A percentile compares a stretch with the other conserved stretches of the same genome.
phyloP scores from a whole-genome alignment of 2,329 filamentous ascomycete species.

The Penicillium sp. region DNA sequence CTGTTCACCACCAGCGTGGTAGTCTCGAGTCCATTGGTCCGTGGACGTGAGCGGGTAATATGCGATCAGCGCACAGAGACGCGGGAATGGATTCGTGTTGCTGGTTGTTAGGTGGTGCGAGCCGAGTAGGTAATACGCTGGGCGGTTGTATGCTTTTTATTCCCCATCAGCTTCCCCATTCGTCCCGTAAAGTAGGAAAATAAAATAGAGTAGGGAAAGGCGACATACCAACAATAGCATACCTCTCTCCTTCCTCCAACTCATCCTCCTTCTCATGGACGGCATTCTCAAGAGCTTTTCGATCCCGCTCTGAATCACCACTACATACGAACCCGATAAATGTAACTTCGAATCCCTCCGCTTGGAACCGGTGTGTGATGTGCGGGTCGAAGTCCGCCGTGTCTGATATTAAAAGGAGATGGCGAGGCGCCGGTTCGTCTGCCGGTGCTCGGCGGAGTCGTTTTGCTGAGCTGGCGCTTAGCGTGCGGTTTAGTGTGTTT shows the following conservation, averaged over 20 bases:
- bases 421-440: slow-evolving; percentile 17
- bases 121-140: slow-evolving; percentile 56
- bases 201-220: background rate
- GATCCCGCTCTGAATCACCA: slow-evolving; percentile 42
- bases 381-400: slow-evolving; percentile 50
- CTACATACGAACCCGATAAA: slow-evolving; percentile 50
- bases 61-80: slow-evolving; percentile 57
- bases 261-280: slow-evolving; percentile 53
- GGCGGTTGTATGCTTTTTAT: slow-evolving; percentile 56
- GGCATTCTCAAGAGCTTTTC: slow-evolving; percentile 49
- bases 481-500: slow-evolving; percentile 12
- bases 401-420: slow-evolving; percentile 33
- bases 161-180: too few species aligned
- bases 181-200: too few species aligned
- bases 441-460: slow-evolving; percentile 8
- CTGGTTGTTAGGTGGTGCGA: slow-evolving; percentile 35
- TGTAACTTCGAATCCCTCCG: slow-evolving; percentile 58
- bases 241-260: slow-evolving; percentile 55
- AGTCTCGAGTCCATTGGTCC: background rate
- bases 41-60: slow-evolving; percentile 51
- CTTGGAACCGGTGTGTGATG: slow-evolving; percentile 52
- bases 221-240: slow-evolving; percentile 58
- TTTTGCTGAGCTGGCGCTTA: slow-evolving; percentile 17
- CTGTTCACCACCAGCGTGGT: slow-evolving; percentile 6
- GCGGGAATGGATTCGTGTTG: slow-evolving; percentile 56